Percentiles rank a stretch among this genome's conserved stretches.
Evolutionary conservation across 2,329 filamentous ascomycete species (phyloP).

Genomic region (Lasiodiplodia citricola): DNA sequence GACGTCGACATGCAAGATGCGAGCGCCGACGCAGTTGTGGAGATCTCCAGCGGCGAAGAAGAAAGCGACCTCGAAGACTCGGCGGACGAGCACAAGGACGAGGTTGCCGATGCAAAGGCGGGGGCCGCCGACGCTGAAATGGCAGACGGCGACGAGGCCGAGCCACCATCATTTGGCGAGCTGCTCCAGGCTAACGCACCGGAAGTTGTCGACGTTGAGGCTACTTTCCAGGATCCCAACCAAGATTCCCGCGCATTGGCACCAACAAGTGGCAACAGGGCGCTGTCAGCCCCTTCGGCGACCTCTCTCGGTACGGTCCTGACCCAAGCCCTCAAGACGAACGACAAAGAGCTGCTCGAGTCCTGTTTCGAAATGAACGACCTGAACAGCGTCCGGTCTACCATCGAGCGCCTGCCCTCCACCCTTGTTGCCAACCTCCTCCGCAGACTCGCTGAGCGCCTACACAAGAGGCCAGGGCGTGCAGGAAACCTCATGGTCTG

Average conservation of each 20-base stretch:
- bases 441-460: slow-evolving; percentile 81
- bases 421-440: slow-evolving; percentile 79
- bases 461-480: slow-evolving; percentile 85
- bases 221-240: slow-evolving; percentile 54
- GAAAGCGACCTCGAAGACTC: slow-evolving; percentile 30
- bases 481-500: slow-evolving; percentile 91
- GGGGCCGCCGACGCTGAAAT: slow-evolving; percentile 16
- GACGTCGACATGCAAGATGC: slow-evolving; percentile 45
- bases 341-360: slow-evolving; percentile 88
- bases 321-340: slow-evolving; percentile 88
- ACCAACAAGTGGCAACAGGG: slow-evolving; percentile 51
- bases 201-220: slow-evolving; percentile 77
- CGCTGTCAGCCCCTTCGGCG: slow-evolving; percentile 68
- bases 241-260: slow-evolving; percentile 52
- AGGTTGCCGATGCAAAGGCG: slow-evolving; percentile 30
- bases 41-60: slow-evolving; percentile 54
- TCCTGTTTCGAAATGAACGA: slow-evolving; percentile 86
- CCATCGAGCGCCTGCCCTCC: slow-evolving; percentile 89
- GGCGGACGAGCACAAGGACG: slow-evolving; percentile 28
- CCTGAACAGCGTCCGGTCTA: slow-evolving; percentile 77
- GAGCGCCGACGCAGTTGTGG: slow-evolving; percentile 44
- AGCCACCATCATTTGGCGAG: slow-evolving; percentile 80
- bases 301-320: slow-evolving; percentile 91
- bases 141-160: slow-evolving; percentile 40
- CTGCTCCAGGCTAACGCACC: slow-evolving; percentile 72